Evolutionary conservation across 2,329 filamentous ascomycete genomes (phyloP).

Genomic region (Xylaria sp.): DNA sequence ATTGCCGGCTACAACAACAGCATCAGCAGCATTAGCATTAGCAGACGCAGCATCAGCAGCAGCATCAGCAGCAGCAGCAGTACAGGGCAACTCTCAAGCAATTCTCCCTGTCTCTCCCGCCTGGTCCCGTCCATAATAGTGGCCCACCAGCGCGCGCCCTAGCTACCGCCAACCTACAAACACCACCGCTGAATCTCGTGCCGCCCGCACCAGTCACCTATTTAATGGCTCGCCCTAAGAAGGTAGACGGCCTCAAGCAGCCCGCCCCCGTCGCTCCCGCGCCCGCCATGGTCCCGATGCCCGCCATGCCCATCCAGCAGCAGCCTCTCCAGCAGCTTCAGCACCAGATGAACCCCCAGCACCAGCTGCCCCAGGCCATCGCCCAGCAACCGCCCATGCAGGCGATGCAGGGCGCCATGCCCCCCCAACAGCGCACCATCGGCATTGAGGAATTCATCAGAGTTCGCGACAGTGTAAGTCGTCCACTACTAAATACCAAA

Average conservation of each 20-base stretch:
- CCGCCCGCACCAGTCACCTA: slow-evolving; percentile 1
- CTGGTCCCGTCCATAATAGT: slow-evolving; percentile 10
- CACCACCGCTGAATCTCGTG: background rate
- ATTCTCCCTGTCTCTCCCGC: no score
- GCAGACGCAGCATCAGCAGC: background rate
- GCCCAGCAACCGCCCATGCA: slow-evolving; percentile 21
- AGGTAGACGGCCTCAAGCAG: slow-evolving; percentile 36
- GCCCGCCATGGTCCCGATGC: slow-evolving; percentile 38
- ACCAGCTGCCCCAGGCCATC: slow-evolving; percentile 22
- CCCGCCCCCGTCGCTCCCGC: slow-evolving; percentile 33
- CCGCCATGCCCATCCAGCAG: slow-evolving; percentile 25
- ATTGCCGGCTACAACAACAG: no score
- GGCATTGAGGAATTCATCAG: slow-evolving; percentile 72
- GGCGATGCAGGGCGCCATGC: slow-evolving; percentile 14
- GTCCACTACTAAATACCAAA: slow-evolving; percentile 5
- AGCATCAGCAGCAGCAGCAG: background rate
- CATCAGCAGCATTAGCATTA: no score
- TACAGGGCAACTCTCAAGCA: no score
- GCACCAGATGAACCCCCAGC: slow-evolving; percentile 21
- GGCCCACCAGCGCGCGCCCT: slow-evolving; percentile 6
- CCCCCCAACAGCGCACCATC: slow-evolving; percentile 36
- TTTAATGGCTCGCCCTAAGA: slow-evolving; percentile 39
- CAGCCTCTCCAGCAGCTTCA: slow-evolving; percentile 19
- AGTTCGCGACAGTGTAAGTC: slow-evolving; percentile 75
- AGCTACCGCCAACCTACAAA: background rate